These are phyloP conservation scores for Erigeron philadelphicus DNA, from an alignment of 140 eudicot species.

Conservation along the genomic window DNA sequence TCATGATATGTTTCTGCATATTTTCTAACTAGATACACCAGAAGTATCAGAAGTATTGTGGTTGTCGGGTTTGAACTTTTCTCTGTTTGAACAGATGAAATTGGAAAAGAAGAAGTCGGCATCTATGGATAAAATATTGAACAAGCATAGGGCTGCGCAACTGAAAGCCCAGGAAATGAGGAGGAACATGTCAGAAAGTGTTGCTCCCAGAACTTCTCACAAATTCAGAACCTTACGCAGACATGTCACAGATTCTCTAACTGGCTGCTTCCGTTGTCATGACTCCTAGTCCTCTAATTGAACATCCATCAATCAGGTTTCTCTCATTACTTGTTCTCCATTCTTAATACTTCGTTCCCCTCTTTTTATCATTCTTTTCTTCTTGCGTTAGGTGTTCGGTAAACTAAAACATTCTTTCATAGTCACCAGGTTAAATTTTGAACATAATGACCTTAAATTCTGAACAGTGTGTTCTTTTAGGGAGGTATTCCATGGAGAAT, in stretches of 20 bases:
- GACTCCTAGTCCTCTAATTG: slow-evolving; percentile 26
- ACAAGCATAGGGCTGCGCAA: slow-evolving; percentile 63
- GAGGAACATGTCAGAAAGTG: slow-evolving; percentile 38
- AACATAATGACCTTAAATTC: too few relatives aligned
- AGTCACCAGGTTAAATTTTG: too few relatives aligned
- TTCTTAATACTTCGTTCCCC: too few relatives aligned
- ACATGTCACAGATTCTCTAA: slow-evolving; percentile 27
- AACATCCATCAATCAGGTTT: slow-evolving; percentile 28
- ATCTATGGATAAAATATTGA: slow-evolving; percentile 77
- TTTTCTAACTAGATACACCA: neutral
- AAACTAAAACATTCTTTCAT: neutral
- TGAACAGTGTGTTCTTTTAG: too few relatives aligned
- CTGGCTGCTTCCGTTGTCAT: slow-evolving; percentile 42
- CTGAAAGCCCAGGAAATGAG: slow-evolving; percentile 69
- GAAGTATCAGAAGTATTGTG: neutral
- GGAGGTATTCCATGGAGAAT: neutral
- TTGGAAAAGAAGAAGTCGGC: slow-evolving; percentile 79
- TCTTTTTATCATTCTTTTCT: slow-evolving; percentile 1
- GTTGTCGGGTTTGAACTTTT: slow-evolving; percentile 1
- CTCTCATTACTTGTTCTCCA: neutral
- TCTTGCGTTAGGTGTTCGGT: neutral
- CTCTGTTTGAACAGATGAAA: slow-evolving; percentile 50
- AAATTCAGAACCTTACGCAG: slow-evolving; percentile 28
- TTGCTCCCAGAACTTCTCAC: slow-evolving; percentile 28
- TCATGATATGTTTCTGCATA: neutral